phyloP scores from a whole-genome alignment of 352 stramenopile species.

The Thraustochytrium sp. region DNA sequence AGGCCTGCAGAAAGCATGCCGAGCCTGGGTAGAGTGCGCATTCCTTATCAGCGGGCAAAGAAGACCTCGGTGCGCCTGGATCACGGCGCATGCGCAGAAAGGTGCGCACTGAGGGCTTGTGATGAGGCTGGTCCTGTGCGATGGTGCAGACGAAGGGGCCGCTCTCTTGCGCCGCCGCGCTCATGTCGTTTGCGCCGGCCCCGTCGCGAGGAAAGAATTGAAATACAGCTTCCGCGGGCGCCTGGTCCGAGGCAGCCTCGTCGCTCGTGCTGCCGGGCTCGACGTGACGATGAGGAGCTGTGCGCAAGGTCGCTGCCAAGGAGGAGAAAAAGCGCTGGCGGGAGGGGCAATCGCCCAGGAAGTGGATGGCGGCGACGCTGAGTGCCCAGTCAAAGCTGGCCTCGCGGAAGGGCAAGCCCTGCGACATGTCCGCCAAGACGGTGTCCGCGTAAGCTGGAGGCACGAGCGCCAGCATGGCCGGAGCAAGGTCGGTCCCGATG shows the following conservation, averaged over 20 bases:
- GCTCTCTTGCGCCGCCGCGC: neutral
- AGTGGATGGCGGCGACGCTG: conserved; percentile 15
- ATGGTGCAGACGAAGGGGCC: neutral
- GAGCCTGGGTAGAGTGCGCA: neutral
- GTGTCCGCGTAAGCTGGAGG: neutral
- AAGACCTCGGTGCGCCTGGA: neutral
- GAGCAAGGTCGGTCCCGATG: neutral
- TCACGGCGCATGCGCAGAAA: neutral
- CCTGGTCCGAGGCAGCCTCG: too few species aligned
- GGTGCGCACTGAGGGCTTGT: neutral
- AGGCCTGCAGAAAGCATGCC: neutral
- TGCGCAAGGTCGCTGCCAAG: neutral
- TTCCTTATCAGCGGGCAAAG: neutral
- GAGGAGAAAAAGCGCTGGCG: neutral
- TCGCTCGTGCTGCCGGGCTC: neutral
- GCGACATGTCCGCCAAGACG: neutral
- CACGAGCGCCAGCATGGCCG: neutral
- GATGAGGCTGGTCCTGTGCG: neutral
- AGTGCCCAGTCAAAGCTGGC: neutral
- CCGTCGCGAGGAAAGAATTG: neutral
- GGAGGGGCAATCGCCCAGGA: neutral
- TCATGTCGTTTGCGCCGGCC: neutral
- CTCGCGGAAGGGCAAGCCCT: neutral
- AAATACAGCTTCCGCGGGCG: neutral
- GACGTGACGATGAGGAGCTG: too few species aligned